Evolutionary conservation across 345 rosid species (phyloP).

Genomic region (Pugionium cornutum): DNA sequence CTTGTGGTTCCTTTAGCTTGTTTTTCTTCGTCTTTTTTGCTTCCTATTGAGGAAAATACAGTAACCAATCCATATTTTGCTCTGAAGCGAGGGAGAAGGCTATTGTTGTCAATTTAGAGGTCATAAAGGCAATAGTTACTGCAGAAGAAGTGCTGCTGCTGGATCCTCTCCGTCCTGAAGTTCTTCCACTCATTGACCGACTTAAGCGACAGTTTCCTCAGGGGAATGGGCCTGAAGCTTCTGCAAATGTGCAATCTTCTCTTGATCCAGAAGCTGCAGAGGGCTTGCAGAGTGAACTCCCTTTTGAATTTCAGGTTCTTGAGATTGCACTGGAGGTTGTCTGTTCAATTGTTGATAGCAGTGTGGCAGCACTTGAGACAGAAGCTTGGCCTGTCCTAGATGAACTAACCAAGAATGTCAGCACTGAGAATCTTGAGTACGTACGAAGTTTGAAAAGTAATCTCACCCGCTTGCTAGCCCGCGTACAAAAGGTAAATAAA

Average conservation of each 20-base stretch:
- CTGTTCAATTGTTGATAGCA: constrained; percentile 64
- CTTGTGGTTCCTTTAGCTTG: constrained; percentile 2
- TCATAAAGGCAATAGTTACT: constrained; percentile 74
- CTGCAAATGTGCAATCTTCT: constrained; percentile 49
- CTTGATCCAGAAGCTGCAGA: constrained; percentile 72
- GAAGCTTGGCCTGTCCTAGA: constrained; percentile 89
- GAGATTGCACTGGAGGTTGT: constrained; percentile 91
- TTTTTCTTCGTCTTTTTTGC: not conserved
- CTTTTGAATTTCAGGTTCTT: constrained; percentile 92
- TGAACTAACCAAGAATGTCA: constrained; percentile 84
- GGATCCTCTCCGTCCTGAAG: constrained; percentile 77
- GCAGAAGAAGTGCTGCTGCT: constrained; percentile 80
- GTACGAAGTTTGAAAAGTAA: constrained; percentile 89
- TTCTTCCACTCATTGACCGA: constrained; percentile 74
- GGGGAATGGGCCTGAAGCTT: constrained; percentile 43
- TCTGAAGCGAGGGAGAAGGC: constrained; percentile 81
- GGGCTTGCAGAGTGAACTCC: constrained; percentile 79
- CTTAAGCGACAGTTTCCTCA: constrained; percentile 71
- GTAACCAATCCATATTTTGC: constrained; percentile 1
- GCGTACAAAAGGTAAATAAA: constrained; percentile 77
- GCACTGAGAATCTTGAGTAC: constrained; percentile 89
- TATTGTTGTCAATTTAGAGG: constrained; percentile 86
- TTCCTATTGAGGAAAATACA: not conserved
- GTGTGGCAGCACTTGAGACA: constrained; percentile 69
- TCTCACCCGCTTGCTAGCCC: constrained; percentile 85